phyloP scores from a whole-genome alignment of 208 protist species.

The Kentomonas sorsogonicus region DNA sequence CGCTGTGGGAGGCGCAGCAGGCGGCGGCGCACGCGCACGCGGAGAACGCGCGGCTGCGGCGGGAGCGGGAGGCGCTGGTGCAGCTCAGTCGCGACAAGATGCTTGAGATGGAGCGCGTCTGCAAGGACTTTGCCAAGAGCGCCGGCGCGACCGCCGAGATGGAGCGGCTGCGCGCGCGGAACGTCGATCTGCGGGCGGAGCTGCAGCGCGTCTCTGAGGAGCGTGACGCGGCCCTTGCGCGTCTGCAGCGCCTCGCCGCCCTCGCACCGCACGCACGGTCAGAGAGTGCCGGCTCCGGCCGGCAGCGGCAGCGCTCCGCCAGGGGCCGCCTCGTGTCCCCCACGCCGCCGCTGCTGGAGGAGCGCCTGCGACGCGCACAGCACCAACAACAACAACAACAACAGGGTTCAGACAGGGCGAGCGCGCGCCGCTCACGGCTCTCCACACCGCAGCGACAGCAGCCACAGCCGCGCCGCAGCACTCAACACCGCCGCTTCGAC shows the following conservation, averaged over 20 bases:
- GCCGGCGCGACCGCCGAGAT: conserved; percentile 36
- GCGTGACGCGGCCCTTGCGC: conserved; percentile 20
- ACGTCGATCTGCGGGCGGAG: conserved; percentile 34
- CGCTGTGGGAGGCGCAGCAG: conserved; percentile 11
- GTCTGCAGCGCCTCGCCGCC: neutral
- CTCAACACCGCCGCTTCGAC: too few species aligned
- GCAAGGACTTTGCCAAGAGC: conserved; percentile 57
- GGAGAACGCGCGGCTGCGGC: conserved; percentile 55
- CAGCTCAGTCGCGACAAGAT: conserved; percentile 75
- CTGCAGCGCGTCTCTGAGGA: conserved; percentile 38
- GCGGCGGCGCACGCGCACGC: conserved; percentile 13
- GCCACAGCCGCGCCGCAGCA: too few species aligned
- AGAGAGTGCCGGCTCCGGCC: neutral
- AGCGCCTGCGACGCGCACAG: neutral
- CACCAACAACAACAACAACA: neutral
- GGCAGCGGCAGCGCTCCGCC: neutral
- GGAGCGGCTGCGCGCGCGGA: conserved; percentile 39
- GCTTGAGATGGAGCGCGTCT: conserved; percentile 79
- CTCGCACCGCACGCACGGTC: neutral
- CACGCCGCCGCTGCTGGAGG: neutral
- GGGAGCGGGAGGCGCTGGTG: conserved; percentile 57
- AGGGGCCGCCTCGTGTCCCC: neutral
- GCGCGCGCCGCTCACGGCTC: neutral
- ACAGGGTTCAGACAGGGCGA: conserved; percentile 32
- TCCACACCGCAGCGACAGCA: neutral